These are phyloP conservation scores for Colletotrichum spinosum DNA, from an alignment of 2,329 filamentous ascomycete genomes.

Conservation along the genomic window DNA sequence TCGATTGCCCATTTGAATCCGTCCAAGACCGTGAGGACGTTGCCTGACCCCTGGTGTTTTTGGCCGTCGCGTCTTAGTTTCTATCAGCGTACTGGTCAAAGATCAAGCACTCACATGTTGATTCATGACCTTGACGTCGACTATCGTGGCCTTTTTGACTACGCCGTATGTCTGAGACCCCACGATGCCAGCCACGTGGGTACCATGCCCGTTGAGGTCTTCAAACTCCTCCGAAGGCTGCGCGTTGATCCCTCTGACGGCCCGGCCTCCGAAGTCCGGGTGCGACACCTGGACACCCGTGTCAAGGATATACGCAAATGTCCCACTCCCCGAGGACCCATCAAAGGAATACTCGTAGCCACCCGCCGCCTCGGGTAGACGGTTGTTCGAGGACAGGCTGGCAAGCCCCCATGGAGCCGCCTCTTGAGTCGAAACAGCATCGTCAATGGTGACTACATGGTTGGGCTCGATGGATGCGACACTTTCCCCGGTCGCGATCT, in stretches of 20 bases:
- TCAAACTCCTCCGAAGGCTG: slow-evolving; percentile 44
- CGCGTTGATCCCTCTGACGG: slow-evolving; percentile 38
- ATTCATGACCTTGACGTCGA: slow-evolving; percentile 57
- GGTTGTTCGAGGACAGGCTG: slow-evolving; percentile 52
- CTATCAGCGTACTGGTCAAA: slow-evolving; percentile 2
- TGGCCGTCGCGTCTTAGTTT: slow-evolving; percentile 41
- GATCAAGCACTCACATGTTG: slow-evolving; percentile 31
- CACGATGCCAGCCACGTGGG: slow-evolving; percentile 52
- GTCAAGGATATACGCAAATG: slow-evolving; percentile 56
- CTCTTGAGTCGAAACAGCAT: slow-evolving; percentile 44
- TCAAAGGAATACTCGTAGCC: slow-evolving; percentile 47
- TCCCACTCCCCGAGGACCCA: slow-evolving; percentile 47
- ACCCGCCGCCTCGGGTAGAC: slow-evolving; percentile 25
- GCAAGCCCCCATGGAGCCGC: slow-evolving; percentile 57
- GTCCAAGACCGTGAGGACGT: slow-evolving; percentile 42
- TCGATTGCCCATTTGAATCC: slow-evolving; percentile 51
- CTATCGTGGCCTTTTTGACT: slow-evolving; percentile 56
- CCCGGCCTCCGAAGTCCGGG: slow-evolving; percentile 49
- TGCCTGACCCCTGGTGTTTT: slow-evolving; percentile 40
- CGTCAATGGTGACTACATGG: slow-evolving; percentile 41
- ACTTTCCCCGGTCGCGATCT: slow-evolving; percentile 50
- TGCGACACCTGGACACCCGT: slow-evolving; percentile 48
- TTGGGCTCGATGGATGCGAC: slow-evolving; percentile 48
- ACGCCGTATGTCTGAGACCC: slow-evolving; percentile 51
- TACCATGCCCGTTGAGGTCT: slow-evolving; percentile 56